Evolutionary conservation across 805 yeast genomes (phyloP).

Genomic region (Metschnikowia reukaufii): DNA sequence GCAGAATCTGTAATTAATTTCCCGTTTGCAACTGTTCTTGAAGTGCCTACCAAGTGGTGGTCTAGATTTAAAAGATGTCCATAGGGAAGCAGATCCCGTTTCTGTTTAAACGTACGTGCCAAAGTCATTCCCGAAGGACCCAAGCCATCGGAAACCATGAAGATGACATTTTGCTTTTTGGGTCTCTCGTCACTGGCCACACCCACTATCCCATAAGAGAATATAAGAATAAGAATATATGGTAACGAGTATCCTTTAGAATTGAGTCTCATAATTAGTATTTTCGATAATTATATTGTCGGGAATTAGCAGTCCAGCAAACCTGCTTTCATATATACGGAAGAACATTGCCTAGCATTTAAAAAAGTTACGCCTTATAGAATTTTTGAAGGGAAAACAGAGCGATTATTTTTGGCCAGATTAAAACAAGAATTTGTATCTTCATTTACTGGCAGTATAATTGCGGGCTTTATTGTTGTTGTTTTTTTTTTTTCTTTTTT

Average conservation of each 20-base stretch:
- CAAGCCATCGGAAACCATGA: constrained; percentile 92
- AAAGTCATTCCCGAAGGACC: constrained; percentile 85
- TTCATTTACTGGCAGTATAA: no score
- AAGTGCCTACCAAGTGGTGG: constrained; percentile 71
- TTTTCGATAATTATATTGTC: background rate
- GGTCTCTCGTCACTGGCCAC: background rate
- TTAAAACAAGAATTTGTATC: background rate
- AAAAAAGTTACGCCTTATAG: background rate
- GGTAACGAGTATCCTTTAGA: no score
- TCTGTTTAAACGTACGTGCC: constrained; percentile 74
- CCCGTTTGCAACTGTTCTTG: constrained; percentile 76
- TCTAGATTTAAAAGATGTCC: constrained; percentile 65
- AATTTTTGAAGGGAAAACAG: no score
- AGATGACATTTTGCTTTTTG: constrained; percentile 65
- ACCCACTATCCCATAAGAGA: background rate
- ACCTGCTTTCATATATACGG: background rate
- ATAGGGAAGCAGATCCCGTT: constrained; percentile 50
- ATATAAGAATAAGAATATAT: no score
- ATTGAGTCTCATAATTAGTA: no score
- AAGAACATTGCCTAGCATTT: background rate
- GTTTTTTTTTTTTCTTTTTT: no score
- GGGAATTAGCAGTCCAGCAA: background rate
- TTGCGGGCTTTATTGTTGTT: no score
- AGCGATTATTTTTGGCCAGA: no score
- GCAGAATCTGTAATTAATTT: constrained; percentile 92